Base-by-base conservation (phyloP, 116 monocot species). In the Iris pallida region DNA sequence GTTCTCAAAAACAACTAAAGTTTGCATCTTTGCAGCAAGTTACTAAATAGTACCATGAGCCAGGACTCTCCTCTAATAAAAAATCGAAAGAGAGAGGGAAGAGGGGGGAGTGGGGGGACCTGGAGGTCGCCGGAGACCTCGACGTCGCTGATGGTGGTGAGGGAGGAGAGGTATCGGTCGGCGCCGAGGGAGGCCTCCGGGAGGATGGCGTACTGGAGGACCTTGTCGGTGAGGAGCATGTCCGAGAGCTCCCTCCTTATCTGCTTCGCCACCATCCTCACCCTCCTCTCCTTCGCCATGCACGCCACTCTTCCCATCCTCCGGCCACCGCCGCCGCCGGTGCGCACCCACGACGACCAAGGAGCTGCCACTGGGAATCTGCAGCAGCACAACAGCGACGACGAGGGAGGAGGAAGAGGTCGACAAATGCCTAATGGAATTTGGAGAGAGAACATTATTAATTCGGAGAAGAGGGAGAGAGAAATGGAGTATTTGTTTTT, bases 261-360 rank as follows among this genome's bases (percentile, higher is more conserved):
- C 83, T 97, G 96, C 82, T 96, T 96, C 48, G 92, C 89, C 76
- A 97, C 92, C 96, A 89, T 92, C 69, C 72, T 80, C 64, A 97
- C 92, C 70, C 96, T 76, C 79, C 89, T 64, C 64, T 92, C 82
- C 55, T 83, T 86, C 47, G 96, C 96, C 96, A 97, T 97, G 71
- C 96, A 97, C 18, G 55, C 42, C 12, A 53, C 60, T 17, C 42
- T 55, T n/a, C 40, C 41, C 13, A 15, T 40, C 0, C 1, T 53
- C 20, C 30, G 42, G 42, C 55, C n/a, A 7, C 18, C 16, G 43
- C 51, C 6, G 6, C 52, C 57, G 20, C 41, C 12, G 13, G 64
- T 9, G 52, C 47, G 8, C 2, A 49, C 0, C 47, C 57, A 46
- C 63, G 17, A 47, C 13, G 51, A 47, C 30, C 30, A 30, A 1